Percentiles rank a stretch among this genome's conserved stretches.
These are phyloP conservation scores for Fusarium subglutinans DNA, from an alignment of 2,329 filamentous ascomycete genomes.

Conservation along the genomic window DNA sequence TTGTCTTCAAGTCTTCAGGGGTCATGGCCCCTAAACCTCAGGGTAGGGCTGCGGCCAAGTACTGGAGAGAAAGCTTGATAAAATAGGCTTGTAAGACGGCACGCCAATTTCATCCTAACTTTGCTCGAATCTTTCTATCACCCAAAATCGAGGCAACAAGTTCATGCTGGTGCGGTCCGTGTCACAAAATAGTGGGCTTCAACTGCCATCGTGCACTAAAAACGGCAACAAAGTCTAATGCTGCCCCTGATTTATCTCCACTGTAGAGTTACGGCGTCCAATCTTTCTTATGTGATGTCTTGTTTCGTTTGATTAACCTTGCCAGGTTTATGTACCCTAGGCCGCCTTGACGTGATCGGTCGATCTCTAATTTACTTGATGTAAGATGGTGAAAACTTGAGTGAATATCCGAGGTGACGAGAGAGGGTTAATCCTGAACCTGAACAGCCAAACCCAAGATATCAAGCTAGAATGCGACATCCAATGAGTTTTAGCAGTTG, in stretches of 20 bases:
- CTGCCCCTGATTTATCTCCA: conserved; percentile 30
- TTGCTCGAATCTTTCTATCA: neutral
- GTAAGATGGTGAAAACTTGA: neutral
- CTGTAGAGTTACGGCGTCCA: conserved; percentile 17
- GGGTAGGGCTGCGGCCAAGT: neutral
- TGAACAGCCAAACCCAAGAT: neutral
- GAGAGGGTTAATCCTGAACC: neutral
- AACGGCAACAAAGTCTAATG: conserved; percentile 32
- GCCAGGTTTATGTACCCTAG: conserved; percentile 14
- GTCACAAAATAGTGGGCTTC: conserved; percentile 31
- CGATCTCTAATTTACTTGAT: conserved; percentile 21
- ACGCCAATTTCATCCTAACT: neutral
- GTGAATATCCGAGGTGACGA: neutral
- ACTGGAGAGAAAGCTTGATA: neutral
- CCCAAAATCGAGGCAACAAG: neutral
- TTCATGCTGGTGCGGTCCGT: conserved; percentile 28
- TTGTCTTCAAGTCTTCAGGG: conserved; percentile 35
- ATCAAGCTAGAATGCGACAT: conserved; percentile 4
- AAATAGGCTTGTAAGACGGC: neutral
- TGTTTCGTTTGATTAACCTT: conserved; percentile 38
- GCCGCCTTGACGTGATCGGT: conserved; percentile 25
- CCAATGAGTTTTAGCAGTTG: neutral
- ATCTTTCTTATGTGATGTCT: conserved; percentile 21
- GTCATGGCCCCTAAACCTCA: conserved; percentile 25
- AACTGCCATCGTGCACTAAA: conserved; percentile 37